Percentiles rank a stretch among this genome's conserved stretches.
Conservation (phyloP, 176 grass and related monocot genomes). For the Chloris gayana region DNA sequence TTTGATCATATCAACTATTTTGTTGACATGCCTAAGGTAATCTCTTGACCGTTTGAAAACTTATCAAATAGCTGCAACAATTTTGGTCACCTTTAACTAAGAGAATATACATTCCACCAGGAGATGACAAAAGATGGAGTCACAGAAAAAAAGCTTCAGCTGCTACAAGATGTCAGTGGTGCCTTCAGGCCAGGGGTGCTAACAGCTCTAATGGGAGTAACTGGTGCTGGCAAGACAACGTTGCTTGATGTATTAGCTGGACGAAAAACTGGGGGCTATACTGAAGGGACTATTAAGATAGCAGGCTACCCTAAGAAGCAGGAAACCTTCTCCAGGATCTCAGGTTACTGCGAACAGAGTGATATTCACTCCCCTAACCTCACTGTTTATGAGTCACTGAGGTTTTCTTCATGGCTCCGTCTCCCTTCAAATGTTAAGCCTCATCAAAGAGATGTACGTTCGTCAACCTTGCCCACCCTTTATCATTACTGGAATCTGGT, state of each 20-base stretch:
- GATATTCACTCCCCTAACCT: slow-evolving; percentile 88
- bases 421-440: slow-evolving; percentile 76
- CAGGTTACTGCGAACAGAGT: slow-evolving; percentile 94
- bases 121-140: slow-evolving; percentile 73
- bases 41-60: slow-evolving; percentile 19
- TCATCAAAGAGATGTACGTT: slow-evolving; percentile 74
- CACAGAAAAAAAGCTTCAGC: slow-evolving; percentile 80
- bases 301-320: slow-evolving; percentile 86
- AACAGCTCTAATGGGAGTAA: slow-evolving; percentile 95
- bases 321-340: slow-evolving; percentile 85
- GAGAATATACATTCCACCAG: slow-evolving; percentile 50
- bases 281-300: slow-evolving; percentile 78
- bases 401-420: slow-evolving; percentile 88
- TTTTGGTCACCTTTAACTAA: slow-evolving; percentile 33
- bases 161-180: slow-evolving; percentile 79
- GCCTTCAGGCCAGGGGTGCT: slow-evolving; percentile 81
- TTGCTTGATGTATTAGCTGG: slow-evolving; percentile 89
- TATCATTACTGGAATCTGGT: slow-evolving; percentile 16
- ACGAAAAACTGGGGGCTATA: slow-evolving; percentile 90
- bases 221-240: slow-evolving; percentile 97
- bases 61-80: slow-evolving; percentile 17
- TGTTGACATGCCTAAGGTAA: slow-evolving; percentile 93
- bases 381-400: slow-evolving; percentile 79
- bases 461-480: slow-evolving; percentile 17
- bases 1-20: slow-evolving; percentile 91